Evolutionary conservation across 192 early-diverging fungal genomes (phyloP).

Genomic region (Backusella tarrabulga): DNA sequence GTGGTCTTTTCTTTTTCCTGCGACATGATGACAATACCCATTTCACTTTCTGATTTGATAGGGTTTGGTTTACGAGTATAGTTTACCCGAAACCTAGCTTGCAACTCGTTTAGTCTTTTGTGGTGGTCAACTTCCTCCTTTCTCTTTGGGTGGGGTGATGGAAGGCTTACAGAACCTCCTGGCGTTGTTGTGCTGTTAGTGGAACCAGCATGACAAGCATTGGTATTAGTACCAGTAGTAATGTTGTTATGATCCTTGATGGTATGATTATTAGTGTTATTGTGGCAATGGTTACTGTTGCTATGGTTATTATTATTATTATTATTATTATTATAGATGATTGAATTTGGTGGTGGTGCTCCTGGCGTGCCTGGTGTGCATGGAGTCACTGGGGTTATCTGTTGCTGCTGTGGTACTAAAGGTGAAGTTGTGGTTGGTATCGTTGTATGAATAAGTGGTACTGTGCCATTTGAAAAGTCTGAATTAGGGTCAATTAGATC

Average conservation of each 20-base stretch:
- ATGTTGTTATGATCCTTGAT: not conserved
- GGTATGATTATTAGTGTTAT: not conserved
- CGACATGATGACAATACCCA: not conserved
- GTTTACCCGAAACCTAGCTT: slow-evolving; percentile 30
- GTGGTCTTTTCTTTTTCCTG: not conserved
- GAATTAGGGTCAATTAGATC: not conserved
- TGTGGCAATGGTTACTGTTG: not conserved
- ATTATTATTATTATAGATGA: not conserved
- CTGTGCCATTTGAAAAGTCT: not conserved
- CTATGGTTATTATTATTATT: not conserved
- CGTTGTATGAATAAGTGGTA: not conserved
- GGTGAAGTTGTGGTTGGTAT: not conserved
- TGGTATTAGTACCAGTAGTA: too few species aligned
- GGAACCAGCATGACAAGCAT: not conserved
- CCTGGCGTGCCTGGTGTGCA: not conserved
- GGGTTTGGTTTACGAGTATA: slow-evolving; percentile 24
- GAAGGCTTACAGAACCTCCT: not conserved
- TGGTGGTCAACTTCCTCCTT: slow-evolving; percentile 25
- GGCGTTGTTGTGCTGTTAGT: not conserved
- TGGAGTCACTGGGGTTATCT: not conserved
- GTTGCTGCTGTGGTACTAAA: not conserved
- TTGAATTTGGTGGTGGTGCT: not conserved
- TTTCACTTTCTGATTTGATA: slow-evolving; percentile 4
- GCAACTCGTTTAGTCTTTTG: slow-evolving; percentile 26
- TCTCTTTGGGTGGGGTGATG: not conserved